Percentiles rank a stretch among this genome's conserved stretches.
These are phyloP conservation scores for Chalciporus sphaerocephalus DNA, from an alignment of 768 basidiomycete genomes.

Conservation along the genomic window DNA sequence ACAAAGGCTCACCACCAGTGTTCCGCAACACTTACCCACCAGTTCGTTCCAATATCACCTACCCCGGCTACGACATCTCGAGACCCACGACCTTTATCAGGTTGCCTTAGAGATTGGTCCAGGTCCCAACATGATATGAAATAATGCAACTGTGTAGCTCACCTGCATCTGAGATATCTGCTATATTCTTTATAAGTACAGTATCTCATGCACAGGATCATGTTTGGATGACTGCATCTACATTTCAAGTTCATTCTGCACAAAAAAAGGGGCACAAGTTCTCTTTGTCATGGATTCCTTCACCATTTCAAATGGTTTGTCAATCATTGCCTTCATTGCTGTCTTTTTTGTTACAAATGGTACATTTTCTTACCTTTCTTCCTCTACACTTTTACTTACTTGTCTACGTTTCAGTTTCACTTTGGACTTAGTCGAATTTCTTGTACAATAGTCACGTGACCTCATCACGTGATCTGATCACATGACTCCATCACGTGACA, in stretches of 20 bases:
- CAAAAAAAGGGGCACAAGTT: constrained; percentile 40
- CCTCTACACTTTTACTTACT: constrained; percentile 44
- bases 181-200: constrained; percentile 48
- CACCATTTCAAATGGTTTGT: constrained; percentile 39
- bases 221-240: constrained; percentile 21
- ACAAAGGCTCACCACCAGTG: too few relatives aligned
- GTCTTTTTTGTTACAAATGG: constrained; percentile 48
- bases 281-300: constrained; percentile 42
- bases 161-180: constrained; percentile 48
- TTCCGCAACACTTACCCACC: too few relatives aligned
- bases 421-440: too few relatives aligned
- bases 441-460: too few relatives aligned
- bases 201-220: constrained; percentile 37
- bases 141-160: constrained; percentile 8
- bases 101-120: too few relatives aligned
- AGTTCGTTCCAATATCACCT: too few relatives aligned
- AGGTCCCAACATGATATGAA: constrained; percentile 2
- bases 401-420: too few relatives aligned
- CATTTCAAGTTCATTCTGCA: constrained; percentile 36
- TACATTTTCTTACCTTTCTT: too few relatives aligned
- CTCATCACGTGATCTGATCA: too few relatives aligned
- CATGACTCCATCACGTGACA: too few relatives aligned
- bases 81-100: too few relatives aligned
- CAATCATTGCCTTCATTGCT: constrained; percentile 28
- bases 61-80: too few relatives aligned